Base-by-base conservation (phyloP, 495 filamentous ascomycete species). In the Xylaria acuta region DNA sequence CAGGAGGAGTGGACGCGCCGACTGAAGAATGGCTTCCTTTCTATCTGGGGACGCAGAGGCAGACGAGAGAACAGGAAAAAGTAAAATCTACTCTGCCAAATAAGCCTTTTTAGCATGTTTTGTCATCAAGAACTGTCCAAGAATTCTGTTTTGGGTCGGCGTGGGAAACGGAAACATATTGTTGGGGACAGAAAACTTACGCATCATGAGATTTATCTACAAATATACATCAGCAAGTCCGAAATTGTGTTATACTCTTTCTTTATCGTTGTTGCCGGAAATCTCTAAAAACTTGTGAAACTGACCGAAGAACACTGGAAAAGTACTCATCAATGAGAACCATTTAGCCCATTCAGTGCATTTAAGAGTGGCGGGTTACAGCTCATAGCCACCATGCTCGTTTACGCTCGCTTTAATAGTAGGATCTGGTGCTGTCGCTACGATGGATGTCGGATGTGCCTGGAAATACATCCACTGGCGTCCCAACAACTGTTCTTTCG, bases 381-480 rank as follows among this genome's bases (percentile, higher is more conserved):
- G 14, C 11, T 14, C 27, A 16, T 32, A 16, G 4, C 27, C 27
- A 16, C 25, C 40, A 25, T 27, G 27, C 14, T 59, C 9, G 6
- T 45, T n/a, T 62, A 11, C 9, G 20, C 43, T 11, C 16, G 20
- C 20, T 40, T 41, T 82, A 85, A 51, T 82, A 84, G 59, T 81
- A 82, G 14, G 78, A 75, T 22, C 79, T 78, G 38, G 81, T 77
- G 16, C 82, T 82, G 14, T 73, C 79, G 4, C 80, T 83, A 36
- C 80, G 75, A 62, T 80, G 77, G n/a, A 77, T 75, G 25, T 76
- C 81, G 22, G 75, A 73, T 3, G 77, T 79, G 63, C 80, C 81
- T 2, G 83, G 80, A 69, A 81, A 85, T 8, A 81, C 80, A 38
- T 81, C 83, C 11, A 77, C 73, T 7, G 77, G 70, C 0, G 76